Base-by-base conservation (phyloP, 331 rosid species). In the Quercus phellos region DNA sequence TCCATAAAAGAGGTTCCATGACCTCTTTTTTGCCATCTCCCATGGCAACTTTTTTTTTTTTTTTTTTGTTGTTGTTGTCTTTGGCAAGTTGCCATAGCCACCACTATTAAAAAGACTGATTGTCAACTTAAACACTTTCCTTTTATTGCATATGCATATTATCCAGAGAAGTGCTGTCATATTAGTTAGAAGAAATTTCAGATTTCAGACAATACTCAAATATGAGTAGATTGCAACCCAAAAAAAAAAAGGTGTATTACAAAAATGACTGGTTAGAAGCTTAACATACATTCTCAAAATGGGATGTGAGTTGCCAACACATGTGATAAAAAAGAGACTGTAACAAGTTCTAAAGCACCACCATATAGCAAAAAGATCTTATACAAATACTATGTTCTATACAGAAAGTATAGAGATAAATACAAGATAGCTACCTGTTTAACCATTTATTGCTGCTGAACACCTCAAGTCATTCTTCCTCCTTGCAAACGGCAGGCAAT, bases 401-500 rank as follows among this genome's bases (percentile, higher is more conserved):
- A 74, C 69, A 68, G 55, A 22, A 27, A 53, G 68, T 61, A 74
- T 64, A 71, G 38, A 70, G 51, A 59, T 55, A 56, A 18, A 51
- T 34, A 27, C 68, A 69, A 51, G 60, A 67, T 14, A 59, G 35
- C 34, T 60, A 26, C 77, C 61, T 75, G 73, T 22, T 60, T 74
- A 61, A 21, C 42, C 51, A 46, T 38, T 64, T 46, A 29, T 72
- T 51, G 61, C 76, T 66, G 69, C 66, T 46, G 64, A 26, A 26
- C 80, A 66, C 30, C 46, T 22, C 19, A 7, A 38, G 34, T 51
- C 84, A 69, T 79, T 82, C 80, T 69, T 74, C 58, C 72, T 68
- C 79, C 86, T 82, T 79, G 81, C 89, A 68, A 74, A 86, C 75
- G 80, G 74, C 70, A 50, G 72, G 71, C 70, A 70, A 84, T 74